These are phyloP conservation scores for Cystobasidium sp. DNA, from an alignment of 1,284 basidiomycete species.

Conservation along the genomic window DNA sequence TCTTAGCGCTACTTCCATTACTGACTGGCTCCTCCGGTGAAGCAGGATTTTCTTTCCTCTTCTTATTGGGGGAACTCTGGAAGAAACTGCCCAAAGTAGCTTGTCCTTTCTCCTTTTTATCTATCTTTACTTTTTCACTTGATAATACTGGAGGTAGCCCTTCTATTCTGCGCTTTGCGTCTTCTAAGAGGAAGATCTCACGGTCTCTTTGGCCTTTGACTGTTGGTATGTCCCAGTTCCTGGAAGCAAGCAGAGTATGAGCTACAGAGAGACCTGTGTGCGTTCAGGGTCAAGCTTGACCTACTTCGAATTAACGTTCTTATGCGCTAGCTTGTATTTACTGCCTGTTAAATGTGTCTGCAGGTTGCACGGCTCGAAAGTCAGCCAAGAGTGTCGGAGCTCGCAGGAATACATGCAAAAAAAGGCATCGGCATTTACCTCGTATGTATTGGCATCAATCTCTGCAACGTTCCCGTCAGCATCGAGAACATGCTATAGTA, in stretches of 20 bases:
- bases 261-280: neutral
- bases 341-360: constrained; percentile 33
- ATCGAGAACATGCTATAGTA: neutral
- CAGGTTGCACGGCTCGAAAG: neutral
- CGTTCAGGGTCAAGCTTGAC: neutral
- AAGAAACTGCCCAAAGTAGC: constrained; percentile 32
- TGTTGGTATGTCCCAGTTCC: constrained; percentile 38
- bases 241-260: neutral
- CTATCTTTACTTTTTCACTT: constrained; percentile 32
- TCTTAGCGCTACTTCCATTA: too few relatives aligned
- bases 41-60: constrained; percentile 18
- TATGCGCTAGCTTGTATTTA: constrained; percentile 45
- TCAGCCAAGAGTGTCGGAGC: neutral
- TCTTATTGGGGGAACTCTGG: constrained; percentile 22
- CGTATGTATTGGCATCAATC: constrained; percentile 40
- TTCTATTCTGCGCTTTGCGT: constrained; percentile 41
- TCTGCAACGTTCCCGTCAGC: neutral
- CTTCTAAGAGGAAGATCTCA: constrained; percentile 39
- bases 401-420: too few relatives aligned
- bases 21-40: too few relatives aligned
- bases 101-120: constrained; percentile 42
- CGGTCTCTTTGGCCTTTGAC: constrained; percentile 45
- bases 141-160: constrained; percentile 37
- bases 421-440: neutral
- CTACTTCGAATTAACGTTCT: constrained; percentile 36